Evolutionary conservation across 352 stramenopile species (phyloP).

Genomic region (Aphanomyces stellatus): DNA sequence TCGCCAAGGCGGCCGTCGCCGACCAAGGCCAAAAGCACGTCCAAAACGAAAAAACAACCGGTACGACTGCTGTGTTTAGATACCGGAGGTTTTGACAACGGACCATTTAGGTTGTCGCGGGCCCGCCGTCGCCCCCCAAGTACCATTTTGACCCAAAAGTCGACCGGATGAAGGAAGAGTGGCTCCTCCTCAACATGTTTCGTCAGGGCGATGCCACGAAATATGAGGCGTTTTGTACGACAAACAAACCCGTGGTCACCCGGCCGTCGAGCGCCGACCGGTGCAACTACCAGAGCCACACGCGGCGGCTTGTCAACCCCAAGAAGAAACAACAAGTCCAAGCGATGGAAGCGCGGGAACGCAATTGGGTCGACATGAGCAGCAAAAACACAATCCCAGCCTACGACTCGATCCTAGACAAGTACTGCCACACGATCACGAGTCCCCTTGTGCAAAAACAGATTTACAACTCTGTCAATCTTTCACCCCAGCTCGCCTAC

Average conservation of each 20-base stretch:
- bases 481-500: constrained; percentile 61
- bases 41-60: too few relatives aligned
- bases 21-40: neutral
- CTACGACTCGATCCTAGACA: constrained; percentile 76
- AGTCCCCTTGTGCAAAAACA: constrained; percentile 60
- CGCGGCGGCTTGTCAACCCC: neutral
- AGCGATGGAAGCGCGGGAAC: constrained; percentile 29
- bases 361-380: constrained; percentile 44
- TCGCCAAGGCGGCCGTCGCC: neutral
- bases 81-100: too few relatives aligned
- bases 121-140: neutral
- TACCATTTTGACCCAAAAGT: constrained; percentile 24
- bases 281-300: neutral
- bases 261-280: constrained; percentile 12
- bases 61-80: too few relatives aligned
- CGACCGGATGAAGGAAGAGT: constrained; percentile 63
- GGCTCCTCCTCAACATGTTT: constrained; percentile 77
- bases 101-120: too few relatives aligned
- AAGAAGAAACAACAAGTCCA: constrained; percentile 23
- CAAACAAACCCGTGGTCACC: neutral
- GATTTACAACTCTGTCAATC: constrained; percentile 60
- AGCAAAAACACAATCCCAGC: constrained; percentile 38
- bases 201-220: constrained; percentile 54
- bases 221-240: constrained; percentile 43
- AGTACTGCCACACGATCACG: constrained; percentile 68